A percentile compares a stretch with the other conserved stretches of the same genome.
Evolutionary conservation across 805 yeast genomes (phyloP).

Genomic region (Hagleromyces aurorensis): DNA sequence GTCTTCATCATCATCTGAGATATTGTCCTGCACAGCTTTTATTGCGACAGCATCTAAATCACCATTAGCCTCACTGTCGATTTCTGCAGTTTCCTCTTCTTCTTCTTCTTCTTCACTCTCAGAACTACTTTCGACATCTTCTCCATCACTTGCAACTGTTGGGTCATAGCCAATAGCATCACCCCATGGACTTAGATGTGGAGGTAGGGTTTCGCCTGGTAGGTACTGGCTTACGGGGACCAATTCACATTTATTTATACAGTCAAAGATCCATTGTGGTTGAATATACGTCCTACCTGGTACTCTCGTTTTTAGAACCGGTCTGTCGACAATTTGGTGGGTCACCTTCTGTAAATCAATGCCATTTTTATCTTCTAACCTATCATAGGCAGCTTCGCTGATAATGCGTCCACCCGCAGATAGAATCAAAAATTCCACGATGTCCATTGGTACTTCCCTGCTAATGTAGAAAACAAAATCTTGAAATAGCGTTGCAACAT

Average conservation of each 20-base stretch:
- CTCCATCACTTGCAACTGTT: conserved; percentile 39
- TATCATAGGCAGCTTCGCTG: conserved; percentile 84
- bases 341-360: conserved; percentile 66
- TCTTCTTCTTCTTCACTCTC: conserved; percentile 42
- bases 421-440: conserved; percentile 77
- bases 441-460: conserved; percentile 91
- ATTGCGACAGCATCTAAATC: conserved; percentile 28
- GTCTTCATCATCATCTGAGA: conserved; percentile 49
- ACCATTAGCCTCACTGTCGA: conserved; percentile 37
- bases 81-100: conserved; percentile 45
- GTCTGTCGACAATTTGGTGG: conserved; percentile 93
- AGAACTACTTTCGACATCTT: conserved; percentile 36
- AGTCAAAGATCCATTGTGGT: conserved; percentile 97
- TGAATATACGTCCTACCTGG: conserved; percentile 91
- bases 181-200: conserved; percentile 99
- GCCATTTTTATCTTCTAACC: conserved; percentile 38
- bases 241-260: conserved; percentile 67
- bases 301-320: conserved; percentile 64
- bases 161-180: conserved; percentile 91
- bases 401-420: conserved; percentile 81
- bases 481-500: conserved; percentile 59
- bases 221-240: conserved; percentile 75
- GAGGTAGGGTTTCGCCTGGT: conserved; percentile 93
- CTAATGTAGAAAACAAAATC: conserved; percentile 80
- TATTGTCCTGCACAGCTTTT: conserved; percentile 39